These are phyloP conservation scores for Rhodotorula sphaerocarpa DNA, from an alignment of 768 basidiomycete species.

Conservation along the genomic window DNA sequence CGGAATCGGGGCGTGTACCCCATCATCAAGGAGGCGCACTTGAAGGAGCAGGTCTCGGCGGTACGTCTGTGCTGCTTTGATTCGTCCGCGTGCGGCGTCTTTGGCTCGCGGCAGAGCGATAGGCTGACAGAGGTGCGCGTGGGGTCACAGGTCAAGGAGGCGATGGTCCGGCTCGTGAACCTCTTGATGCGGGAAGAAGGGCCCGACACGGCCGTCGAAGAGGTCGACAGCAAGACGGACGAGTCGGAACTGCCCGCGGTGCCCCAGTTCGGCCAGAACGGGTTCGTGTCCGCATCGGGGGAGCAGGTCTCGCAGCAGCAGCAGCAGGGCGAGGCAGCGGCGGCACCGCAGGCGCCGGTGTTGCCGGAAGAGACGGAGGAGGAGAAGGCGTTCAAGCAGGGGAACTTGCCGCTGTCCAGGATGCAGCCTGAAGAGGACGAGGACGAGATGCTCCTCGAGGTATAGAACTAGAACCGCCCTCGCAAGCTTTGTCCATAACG, in stretches of 20 bases:
- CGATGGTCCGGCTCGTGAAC: slow-evolving; percentile 77
- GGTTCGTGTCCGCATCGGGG: slow-evolving; percentile 13
- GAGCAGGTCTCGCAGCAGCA: background rate
- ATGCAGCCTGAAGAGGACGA: slow-evolving; percentile 52
- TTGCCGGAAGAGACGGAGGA: slow-evolving; percentile 32
- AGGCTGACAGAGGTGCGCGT: background rate
- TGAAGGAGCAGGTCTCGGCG: slow-evolving; percentile 54
- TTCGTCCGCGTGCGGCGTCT: slow-evolving; percentile 1
- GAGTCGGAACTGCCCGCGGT: background rate
- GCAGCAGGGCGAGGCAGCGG: background rate
- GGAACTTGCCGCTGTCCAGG: slow-evolving; percentile 10
- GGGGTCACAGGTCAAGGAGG: slow-evolving; percentile 61
- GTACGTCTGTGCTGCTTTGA: background rate
- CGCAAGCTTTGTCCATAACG: too few relatives aligned
- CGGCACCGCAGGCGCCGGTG: slow-evolving; percentile 1
- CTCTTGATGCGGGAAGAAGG: slow-evolving; percentile 74
- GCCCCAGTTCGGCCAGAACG: background rate
- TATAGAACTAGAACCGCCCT: too few relatives aligned
- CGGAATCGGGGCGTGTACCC: slow-evolving; percentile 76
- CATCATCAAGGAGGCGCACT: slow-evolving; percentile 68
- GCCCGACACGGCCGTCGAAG: slow-evolving; percentile 44
- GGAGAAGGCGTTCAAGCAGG: slow-evolving; percentile 19
- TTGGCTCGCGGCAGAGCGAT: background rate
- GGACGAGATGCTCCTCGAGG: slow-evolving; percentile 66
- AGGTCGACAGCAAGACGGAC: slow-evolving; percentile 42